Conservation (phyloP, 306 rosid species). For the Medicago truncatula region DNA sequence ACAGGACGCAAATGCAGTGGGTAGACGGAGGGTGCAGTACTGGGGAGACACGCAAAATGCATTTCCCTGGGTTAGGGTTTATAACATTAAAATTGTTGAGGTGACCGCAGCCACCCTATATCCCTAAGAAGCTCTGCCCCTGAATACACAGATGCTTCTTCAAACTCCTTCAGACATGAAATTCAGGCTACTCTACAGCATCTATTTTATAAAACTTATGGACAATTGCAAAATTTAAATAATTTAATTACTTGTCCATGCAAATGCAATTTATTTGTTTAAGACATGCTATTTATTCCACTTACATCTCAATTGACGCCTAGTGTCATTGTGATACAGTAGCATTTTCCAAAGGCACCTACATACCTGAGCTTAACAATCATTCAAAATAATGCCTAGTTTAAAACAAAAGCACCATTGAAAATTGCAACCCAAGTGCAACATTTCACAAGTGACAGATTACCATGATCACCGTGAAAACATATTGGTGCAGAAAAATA, state of each 20-base stretch:
- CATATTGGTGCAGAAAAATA: slow-evolving; percentile 12
- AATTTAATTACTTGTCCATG: no score
- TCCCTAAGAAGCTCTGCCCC: no score
- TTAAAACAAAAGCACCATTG: slow-evolving; percentile 5
- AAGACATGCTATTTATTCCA: no score
- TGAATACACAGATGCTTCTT: not conserved
- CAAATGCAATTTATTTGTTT: no score
- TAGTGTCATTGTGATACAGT: not conserved
- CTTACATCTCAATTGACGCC: not conserved
- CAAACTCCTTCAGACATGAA: not conserved
- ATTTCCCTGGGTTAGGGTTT: no score
- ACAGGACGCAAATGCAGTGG: no score
- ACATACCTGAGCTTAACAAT: not conserved
- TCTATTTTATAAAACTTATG: not conserved
- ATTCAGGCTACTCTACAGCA: not conserved
- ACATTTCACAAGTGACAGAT: not conserved
- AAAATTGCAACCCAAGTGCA: not conserved
- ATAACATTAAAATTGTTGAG: no score
- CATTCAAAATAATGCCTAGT: not conserved
- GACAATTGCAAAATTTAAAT: no score
- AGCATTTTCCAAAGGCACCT: not conserved
- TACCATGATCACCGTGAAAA: slow-evolving; percentile 10
- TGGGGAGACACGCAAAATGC: no score
- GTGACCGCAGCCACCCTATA: no score
- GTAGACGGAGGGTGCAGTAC: no score